Percentiles rank a stretch among this genome's conserved stretches.
Conservation (phyloP, 495 filamentous ascomycete genomes). For the Talaromyces adpressus region DNA sequence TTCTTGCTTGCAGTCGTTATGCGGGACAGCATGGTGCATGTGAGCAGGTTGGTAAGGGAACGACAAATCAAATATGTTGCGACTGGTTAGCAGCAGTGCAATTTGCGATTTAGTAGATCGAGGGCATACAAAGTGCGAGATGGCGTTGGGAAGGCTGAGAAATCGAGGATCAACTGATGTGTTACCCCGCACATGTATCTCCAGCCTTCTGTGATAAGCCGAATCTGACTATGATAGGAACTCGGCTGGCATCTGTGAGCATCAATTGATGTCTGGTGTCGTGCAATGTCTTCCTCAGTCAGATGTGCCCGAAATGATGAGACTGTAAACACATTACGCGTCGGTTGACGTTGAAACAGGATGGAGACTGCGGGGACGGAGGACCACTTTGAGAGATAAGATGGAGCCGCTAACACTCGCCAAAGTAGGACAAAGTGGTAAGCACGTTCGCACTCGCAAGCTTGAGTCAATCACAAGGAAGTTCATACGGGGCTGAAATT, state of each 20-base stretch:
- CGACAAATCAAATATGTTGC: background rate
- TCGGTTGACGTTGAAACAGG: background rate
- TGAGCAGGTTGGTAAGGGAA: background rate
- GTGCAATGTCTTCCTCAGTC: background rate
- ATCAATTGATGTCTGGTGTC: background rate
- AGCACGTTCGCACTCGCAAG: no score
- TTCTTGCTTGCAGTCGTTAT: background rate
- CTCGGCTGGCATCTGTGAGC: background rate
- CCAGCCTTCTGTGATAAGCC: background rate
- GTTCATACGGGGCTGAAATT: background rate
- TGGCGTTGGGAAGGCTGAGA: background rate
- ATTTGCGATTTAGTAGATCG: background rate
- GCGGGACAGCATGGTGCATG: background rate
- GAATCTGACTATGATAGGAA: background rate
- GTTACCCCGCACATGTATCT: background rate
- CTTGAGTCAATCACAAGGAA: no score
- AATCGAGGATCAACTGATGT: background rate
- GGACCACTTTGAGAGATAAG: background rate
- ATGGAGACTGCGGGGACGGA: background rate
- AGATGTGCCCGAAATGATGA: background rate
- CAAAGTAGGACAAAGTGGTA: background rate
- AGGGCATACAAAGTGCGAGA: background rate
- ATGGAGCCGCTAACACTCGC: background rate
- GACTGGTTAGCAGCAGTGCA: background rate
- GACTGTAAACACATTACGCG: background rate